Percentiles rank a stretch among this genome's conserved stretches.
Conservation (phyloP, 805 yeast species). For the Millerozyma miso region DNA sequence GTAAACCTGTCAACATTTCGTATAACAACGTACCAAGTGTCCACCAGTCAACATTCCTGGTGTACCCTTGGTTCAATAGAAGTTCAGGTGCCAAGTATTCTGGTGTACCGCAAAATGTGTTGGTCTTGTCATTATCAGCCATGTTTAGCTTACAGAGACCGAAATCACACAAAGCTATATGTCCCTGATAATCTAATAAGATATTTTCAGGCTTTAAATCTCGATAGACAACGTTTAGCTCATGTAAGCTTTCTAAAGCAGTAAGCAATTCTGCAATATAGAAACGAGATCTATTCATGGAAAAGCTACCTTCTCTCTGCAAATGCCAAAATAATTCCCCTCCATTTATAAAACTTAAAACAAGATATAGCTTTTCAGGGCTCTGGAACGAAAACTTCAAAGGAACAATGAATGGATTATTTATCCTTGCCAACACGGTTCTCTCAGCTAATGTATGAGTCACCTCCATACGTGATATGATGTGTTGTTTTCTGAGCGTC, state of each 20-base stretch:
- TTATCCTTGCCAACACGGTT: constrained; percentile 88
- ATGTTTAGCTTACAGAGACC: constrained; percentile 95
- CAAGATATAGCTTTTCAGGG: constrained; percentile 91
- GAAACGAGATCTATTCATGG: constrained; percentile 83
- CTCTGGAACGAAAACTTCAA: constrained; percentile 93
- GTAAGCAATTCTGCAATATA: constrained; percentile 92
- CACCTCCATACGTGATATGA: constrained; percentile 90
- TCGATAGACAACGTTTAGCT: constrained; percentile 87
- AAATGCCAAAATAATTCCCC: constrained; percentile 95
- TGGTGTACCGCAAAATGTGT: constrained; percentile 97
- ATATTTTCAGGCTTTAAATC: constrained; percentile 97
- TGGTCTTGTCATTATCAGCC: constrained; percentile 82
- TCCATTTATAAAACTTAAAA: constrained; percentile 90
- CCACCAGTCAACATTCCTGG: constrained; percentile 98
- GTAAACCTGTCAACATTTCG: constrained; percentile 95
- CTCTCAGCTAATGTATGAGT: constrained; percentile 96
- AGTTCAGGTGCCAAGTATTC: constrained; percentile 96
- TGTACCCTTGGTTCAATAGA: constrained; percentile 86
- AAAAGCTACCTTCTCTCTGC: constrained; percentile 86
- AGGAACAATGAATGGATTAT: constrained; percentile 94
- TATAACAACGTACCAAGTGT: constrained; percentile 89
- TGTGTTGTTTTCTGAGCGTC: constrained; percentile 89
- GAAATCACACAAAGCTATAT: constrained; percentile 95
- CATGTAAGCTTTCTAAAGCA: constrained; percentile 89
- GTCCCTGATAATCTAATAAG: constrained; percentile 91